Percentiles rank a stretch among this genome's conserved stretches.
Conservation (phyloP, 73 alveolate species). For the Strombidium stylifer region DNA sequence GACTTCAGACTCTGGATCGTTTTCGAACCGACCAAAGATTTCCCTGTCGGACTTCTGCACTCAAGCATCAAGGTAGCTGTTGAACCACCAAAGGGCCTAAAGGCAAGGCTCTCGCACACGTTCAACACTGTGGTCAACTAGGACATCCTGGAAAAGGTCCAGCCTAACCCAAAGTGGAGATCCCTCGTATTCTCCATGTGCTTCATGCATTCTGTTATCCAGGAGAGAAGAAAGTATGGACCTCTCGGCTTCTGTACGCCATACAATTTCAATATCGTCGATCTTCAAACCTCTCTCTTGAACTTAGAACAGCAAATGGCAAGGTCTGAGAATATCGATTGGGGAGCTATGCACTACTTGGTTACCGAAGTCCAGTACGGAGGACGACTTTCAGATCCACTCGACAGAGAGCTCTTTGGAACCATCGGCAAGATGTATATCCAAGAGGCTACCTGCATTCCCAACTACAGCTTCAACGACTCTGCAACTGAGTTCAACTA, state of each 20-base stretch:
- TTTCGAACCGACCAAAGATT: conserved; percentile 97
- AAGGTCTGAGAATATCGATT: conserved; percentile 94
- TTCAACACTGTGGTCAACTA: conserved; percentile 86
- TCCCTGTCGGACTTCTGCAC: conserved; percentile 99
- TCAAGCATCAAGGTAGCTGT: conserved; percentile 94
- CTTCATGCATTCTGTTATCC: conserved; percentile 99
- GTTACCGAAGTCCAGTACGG: conserved; percentile 98
- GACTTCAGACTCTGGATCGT: conserved; percentile 98
- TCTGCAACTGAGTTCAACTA: conserved; percentile 79
- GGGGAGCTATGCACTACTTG: conserved; percentile 86
- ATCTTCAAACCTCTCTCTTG: conserved; percentile 93
- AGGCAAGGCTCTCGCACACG: conserved; percentile 98
- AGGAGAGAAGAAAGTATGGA: conserved; percentile 99
- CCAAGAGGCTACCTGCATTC: conserved; percentile 74
- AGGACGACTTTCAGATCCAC: conserved; percentile 99
- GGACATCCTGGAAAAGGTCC: conserved; percentile 85
- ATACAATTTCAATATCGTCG: conserved; percentile 99
- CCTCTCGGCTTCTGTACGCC: conserved; percentile 99
- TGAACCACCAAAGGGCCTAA: conserved; percentile 99
- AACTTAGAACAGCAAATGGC: conserved; percentile 94
- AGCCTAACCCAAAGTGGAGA: conserved; percentile 93
- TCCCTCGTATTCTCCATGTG: conserved; percentile 98
- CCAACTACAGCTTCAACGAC: conserved; percentile 79
- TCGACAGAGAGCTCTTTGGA: conserved; percentile 96
- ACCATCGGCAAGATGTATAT: conserved; percentile 93